A percentile compares a stretch with the other conserved stretches of the same genome.
phyloP scores from a whole-genome alignment of 768 basidiomycete species.

The Calocybe indica region DNA sequence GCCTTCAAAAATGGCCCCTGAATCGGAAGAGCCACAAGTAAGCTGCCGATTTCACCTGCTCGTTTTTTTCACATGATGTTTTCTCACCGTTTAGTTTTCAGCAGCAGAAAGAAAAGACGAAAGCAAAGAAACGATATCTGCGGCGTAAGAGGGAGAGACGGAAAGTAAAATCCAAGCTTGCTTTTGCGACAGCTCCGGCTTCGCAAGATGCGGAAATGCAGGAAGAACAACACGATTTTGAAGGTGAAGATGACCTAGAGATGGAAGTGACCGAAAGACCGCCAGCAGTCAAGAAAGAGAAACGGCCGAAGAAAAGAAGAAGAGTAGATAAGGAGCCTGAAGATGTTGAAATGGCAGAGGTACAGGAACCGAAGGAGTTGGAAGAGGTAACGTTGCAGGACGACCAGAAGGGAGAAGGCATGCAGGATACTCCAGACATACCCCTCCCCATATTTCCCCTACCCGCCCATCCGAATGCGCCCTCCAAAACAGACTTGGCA shows the following conservation, averaged over 20 bases:
- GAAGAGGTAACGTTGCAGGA: slow-evolving; percentile 6
- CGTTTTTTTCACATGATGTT: slow-evolving; percentile 8
- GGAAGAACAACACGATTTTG: slow-evolving; percentile 17
- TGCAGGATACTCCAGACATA: slow-evolving; percentile 7
- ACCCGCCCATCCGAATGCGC: slow-evolving; percentile 59
- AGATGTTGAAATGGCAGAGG: slow-evolving; percentile 16
- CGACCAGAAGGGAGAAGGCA: not conserved
- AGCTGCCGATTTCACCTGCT: not conserved
- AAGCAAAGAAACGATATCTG: slow-evolving; percentile 67
- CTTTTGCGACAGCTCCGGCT: not conserved
- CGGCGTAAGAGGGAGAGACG: slow-evolving; percentile 66
- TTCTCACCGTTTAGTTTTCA: slow-evolving; percentile 14
- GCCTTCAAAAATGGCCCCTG: not conserved
- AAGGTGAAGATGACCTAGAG: slow-evolving; percentile 8
- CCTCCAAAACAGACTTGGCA: slow-evolving; percentile 64
- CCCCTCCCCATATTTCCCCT: slow-evolving; percentile 65
- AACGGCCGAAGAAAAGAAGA: slow-evolving; percentile 39
- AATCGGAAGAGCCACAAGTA: slow-evolving; percentile 10
- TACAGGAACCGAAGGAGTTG: not conserved
- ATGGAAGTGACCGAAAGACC: slow-evolving; percentile 15
- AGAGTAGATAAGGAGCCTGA: slow-evolving; percentile 23
- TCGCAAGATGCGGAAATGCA: not conserved
- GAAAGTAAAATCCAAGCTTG: slow-evolving; percentile 13
- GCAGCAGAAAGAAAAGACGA: slow-evolving; percentile 48
- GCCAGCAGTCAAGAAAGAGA: slow-evolving; percentile 9